Evolutionary conservation across 176 grass and related monocot genomes (phyloP).

Genomic region (Avena atlantica): DNA sequence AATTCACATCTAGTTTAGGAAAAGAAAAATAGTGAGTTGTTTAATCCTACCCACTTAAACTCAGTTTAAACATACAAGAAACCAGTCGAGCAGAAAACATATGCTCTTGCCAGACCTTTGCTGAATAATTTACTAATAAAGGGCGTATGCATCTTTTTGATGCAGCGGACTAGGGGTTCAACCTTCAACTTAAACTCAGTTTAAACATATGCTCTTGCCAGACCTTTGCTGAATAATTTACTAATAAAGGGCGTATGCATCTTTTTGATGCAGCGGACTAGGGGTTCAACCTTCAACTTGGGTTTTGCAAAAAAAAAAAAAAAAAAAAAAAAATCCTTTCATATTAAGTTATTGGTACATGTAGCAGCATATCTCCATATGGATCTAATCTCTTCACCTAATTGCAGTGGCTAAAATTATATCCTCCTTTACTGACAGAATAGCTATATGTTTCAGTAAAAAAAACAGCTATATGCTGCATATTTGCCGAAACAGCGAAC

Average conservation of each 20-base stretch:
- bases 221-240: background rate
- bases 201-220: too few species aligned
- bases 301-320: too few species aligned
- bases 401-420: background rate
- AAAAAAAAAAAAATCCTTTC: too few species aligned
- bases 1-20: background rate
- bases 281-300: too few species aligned
- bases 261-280: too few species aligned
- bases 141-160: too few species aligned
- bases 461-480: background rate
- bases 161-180: too few species aligned
- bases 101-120: background rate
- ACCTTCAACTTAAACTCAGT: too few species aligned
- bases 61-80: background rate
- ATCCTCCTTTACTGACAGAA: conserved; percentile 3
- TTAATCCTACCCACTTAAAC: background rate
- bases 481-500: background rate
- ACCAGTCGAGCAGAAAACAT: conserved; percentile 26
- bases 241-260: too few species aligned
- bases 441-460: background rate
- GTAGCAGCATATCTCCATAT: background rate
- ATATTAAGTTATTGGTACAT: background rate
- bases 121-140: too few species aligned
- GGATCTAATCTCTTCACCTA: background rate
- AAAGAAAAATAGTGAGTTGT: conserved; percentile 11